Percentiles rank a stretch among this genome's conserved stretches.
These are phyloP conservation scores for Pichia nakasei DNA, from an alignment of 805 yeast species.

Conservation along the genomic window DNA sequence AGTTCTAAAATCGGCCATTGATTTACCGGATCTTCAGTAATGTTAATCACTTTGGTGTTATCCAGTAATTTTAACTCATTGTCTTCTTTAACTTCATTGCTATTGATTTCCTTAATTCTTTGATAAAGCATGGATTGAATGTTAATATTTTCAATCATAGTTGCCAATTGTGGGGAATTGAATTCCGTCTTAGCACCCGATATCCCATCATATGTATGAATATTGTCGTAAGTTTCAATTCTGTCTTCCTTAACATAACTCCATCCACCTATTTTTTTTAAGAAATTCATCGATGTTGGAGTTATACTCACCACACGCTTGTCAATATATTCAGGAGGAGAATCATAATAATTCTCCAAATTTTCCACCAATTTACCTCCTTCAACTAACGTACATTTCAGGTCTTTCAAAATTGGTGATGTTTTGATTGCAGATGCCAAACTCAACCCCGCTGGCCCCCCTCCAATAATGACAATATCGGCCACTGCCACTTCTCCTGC, in stretches of 20 bases:
- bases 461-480: slow-evolving; percentile 87
- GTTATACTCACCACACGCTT: slow-evolving; percentile 84
- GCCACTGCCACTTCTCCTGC: slow-evolving; percentile 17
- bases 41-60: slow-evolving; percentile 56
- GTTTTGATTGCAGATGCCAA: slow-evolving; percentile 71
- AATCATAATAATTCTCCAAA: slow-evolving; percentile 36
- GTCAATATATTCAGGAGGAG: slow-evolving; percentile 46
- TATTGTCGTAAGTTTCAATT: slow-evolving; percentile 68
- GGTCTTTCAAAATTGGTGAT: slow-evolving; percentile 50
- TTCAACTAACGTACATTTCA: slow-evolving; percentile 66
- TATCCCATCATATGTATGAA: slow-evolving; percentile 81
- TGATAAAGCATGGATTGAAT: slow-evolving; percentile 66
- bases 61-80: slow-evolving; percentile 41
- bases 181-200: slow-evolving; percentile 65
- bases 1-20: slow-evolving; percentile 76
- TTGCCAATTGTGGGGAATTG: slow-evolving; percentile 58
- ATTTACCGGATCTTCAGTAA: slow-evolving; percentile 30
- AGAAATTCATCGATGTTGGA: slow-evolving; percentile 62
- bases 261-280: slow-evolving; percentile 72
- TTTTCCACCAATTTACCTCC: slow-evolving; percentile 46
- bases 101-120: slow-evolving; percentile 38
- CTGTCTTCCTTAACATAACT: slow-evolving; percentile 58
- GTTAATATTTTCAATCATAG: slow-evolving; percentile 84
- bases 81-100: slow-evolving; percentile 13
- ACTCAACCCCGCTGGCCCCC: slow-evolving; percentile 95